Evolutionary conservation across 2,329 filamentous ascomycete genomes (phyloP).

Genomic region (Harringtonia aguacate): DNA sequence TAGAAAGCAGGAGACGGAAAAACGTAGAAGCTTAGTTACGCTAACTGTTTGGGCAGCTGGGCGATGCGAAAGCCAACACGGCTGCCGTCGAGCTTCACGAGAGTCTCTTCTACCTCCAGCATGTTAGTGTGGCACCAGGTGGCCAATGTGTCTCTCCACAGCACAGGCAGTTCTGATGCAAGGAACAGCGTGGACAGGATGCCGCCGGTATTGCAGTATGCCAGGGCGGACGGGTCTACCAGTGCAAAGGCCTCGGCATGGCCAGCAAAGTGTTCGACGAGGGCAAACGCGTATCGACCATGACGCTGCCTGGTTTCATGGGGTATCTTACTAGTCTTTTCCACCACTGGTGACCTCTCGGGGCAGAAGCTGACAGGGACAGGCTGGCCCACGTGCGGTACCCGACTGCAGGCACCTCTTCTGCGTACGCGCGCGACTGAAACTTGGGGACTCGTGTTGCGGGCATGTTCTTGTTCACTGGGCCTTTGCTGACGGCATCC

Average conservation of each 20-base stretch:
- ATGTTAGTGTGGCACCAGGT: conserved; percentile 21
- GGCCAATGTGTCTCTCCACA: not conserved
- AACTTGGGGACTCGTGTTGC: too few species aligned
- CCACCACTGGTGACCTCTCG: not conserved
- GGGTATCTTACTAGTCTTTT: conserved; percentile 28
- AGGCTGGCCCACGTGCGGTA: conserved; percentile 76
- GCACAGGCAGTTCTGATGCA: not conserved
- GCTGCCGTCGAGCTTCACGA: conserved; percentile 60
- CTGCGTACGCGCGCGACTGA: conserved; percentile 17
- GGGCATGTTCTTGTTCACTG: not conserved
- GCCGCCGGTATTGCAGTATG: conserved; percentile 75
- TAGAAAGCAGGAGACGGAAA: too few species aligned
- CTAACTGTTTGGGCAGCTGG: too few species aligned
- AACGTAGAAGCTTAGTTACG: too few species aligned
- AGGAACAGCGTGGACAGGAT: conserved; percentile 59
- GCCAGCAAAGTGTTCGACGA: conserved; percentile 65
- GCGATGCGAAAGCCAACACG: conserved; percentile 32
- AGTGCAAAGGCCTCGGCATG: conserved; percentile 86
- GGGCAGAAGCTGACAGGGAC: not conserved
- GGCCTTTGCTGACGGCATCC: not conserved
- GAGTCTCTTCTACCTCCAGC: conserved; percentile 56
- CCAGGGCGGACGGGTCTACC: conserved; percentile 68
- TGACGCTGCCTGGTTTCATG: conserved; percentile 74
- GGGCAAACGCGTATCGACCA: conserved; percentile 49
- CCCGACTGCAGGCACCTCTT: conserved; percentile 75